Evolutionary conservation across 2,329 filamentous ascomycete genomes (phyloP).

Genomic region (Ophiostoma tasmaniense): DNA sequence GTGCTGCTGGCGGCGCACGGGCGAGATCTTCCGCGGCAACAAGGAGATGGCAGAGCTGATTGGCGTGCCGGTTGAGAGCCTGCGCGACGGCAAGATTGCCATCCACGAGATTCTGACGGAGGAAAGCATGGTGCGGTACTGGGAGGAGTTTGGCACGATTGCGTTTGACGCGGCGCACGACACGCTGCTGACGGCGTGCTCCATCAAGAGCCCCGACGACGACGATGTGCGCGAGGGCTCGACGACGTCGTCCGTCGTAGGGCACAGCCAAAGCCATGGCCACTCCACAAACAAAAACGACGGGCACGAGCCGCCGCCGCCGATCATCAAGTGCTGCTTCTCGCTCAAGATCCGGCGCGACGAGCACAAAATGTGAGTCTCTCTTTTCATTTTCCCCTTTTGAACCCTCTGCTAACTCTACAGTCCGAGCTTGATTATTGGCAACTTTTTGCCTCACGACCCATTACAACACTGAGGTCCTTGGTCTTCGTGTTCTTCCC

Average conservation of each 20-base stretch:
- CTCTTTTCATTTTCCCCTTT: neutral
- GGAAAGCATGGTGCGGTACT: constrained; percentile 90
- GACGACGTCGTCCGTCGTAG: neutral
- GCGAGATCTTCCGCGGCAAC: constrained; percentile 94
- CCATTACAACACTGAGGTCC: constrained; percentile 29
- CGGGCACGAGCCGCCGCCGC: neutral
- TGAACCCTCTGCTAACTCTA: constrained; percentile 26
- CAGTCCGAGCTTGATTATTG: constrained; percentile 88
- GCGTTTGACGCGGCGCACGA: constrained; percentile 93
- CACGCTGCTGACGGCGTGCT: constrained; percentile 88
- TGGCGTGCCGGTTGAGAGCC: constrained; percentile 78
- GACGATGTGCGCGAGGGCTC: constrained; percentile 37
- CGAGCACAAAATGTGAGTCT: constrained; percentile 83
- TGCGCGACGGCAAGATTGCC: constrained; percentile 89
- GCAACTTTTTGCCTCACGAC: constrained; percentile 89
- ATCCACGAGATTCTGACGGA: constrained; percentile 94
- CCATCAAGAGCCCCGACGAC: constrained; percentile 71
- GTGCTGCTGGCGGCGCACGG: constrained; percentile 92
- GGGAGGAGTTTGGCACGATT: constrained; percentile 98
- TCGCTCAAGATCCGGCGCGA: constrained; percentile 94
- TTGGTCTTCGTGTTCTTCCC: neutral
- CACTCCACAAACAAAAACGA: neutral
- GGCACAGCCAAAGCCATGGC: neutral
- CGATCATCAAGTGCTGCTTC: constrained; percentile 83
- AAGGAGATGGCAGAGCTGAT: constrained; percentile 98